These are phyloP conservation scores for Cytospora piceicola DNA, from an alignment of 2,329 filamentous ascomycete genomes.

Conservation along the genomic window DNA sequence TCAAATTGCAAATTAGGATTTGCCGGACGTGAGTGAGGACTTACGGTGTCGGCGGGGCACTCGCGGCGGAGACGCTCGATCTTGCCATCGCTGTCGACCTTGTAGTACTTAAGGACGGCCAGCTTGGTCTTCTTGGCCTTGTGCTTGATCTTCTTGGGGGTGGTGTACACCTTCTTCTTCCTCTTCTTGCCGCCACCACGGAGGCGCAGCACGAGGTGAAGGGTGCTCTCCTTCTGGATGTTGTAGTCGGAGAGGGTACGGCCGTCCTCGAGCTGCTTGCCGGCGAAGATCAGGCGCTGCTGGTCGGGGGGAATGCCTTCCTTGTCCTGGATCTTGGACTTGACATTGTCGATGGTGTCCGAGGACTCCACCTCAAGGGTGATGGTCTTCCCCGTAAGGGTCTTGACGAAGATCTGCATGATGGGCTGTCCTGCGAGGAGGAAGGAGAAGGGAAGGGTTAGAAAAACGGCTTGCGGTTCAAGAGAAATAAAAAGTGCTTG, in stretches of 20 bases:
- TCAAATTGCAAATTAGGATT: rapidly evolving
- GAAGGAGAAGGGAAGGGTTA: slow-evolving; percentile 43
- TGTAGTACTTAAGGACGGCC: slow-evolving; percentile 99
- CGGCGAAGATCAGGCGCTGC: slow-evolving; percentile 99
- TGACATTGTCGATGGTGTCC: slow-evolving; percentile 99
- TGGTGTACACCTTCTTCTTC: slow-evolving; percentile 99
- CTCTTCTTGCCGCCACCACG: slow-evolving; percentile 99
- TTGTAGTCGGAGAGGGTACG: slow-evolving; percentile 99
- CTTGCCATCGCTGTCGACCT: slow-evolving; percentile 99
- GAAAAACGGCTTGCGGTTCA: slow-evolving; percentile 26
- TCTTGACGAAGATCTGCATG: slow-evolving; percentile 80
- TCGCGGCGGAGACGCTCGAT: slow-evolving; percentile 98
- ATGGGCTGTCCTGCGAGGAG: slow-evolving; percentile 57
- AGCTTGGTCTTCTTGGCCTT: slow-evolving; percentile 99
- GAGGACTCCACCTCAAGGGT: slow-evolving; percentile 99
- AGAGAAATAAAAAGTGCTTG: slow-evolving; percentile 24
- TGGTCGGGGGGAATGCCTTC: slow-evolving; percentile 99
- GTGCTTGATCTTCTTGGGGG: slow-evolving; percentile 99
- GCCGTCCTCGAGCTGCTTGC: slow-evolving; percentile 99
- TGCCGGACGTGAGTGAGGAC: slow-evolving; percentile 42
- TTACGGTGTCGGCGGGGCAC: slow-evolving; percentile 88
- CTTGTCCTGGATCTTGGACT: slow-evolving; percentile 99
- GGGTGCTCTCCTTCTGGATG: slow-evolving; percentile 99
- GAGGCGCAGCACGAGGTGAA: slow-evolving; percentile 96
- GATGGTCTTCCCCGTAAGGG: slow-evolving; percentile 99